Base-by-base conservation (phyloP, 2,329 filamentous ascomycete genomes). In the Xylaria digitata region DNA sequence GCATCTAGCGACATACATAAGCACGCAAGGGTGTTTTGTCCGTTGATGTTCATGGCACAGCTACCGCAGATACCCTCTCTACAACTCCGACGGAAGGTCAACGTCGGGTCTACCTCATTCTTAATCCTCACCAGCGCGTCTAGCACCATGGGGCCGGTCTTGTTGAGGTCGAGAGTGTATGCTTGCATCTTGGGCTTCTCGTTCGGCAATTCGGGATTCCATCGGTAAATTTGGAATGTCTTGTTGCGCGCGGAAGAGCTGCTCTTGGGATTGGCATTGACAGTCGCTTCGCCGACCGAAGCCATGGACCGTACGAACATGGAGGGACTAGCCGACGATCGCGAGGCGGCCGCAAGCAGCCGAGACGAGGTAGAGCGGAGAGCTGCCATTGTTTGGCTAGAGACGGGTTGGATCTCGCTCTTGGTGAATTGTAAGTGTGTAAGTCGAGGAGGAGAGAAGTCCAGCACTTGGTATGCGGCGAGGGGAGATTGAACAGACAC, bases 1-100 rank as follows among this genome's bases (percentile, higher is more conserved):
- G 45, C 43, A 37, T 13, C 19, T 37, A 1, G 45, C 9, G 43
- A 89, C 92, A 75, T 92, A 97, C 96, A 99, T 79, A 99, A 85
- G 83, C 96, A 99, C 74, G 96, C 96, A 76, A 99, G 84, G 65
- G 96, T 99, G 86, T 99, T 99, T 77, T 96, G 92, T 80, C 96
- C 96, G 81, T 98, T 96, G 80, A 99, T 98, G 87, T 99, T 99
- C 96, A 99, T 99, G 73, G 96, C 96, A 80, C 96, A 99, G 82
- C 93, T 97, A 74, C 96, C 96, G 80, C 96, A 99, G 78, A 99
- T 99, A 75, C 96, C 96, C 87, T 99, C 96, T 83, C 96, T 88
- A 85, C 96, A 99, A 82, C 92, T 96, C 81, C 96, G 85, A 79
- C 96, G 89, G 87, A 99, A 99, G 61, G 96, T 98, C 77, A 99